Evolutionary conservation across 1,284 basidiomycete genomes (phyloP), one percentile per base, ranked within the genome.

Genomic region (Porogramme epimiltina): DNA sequence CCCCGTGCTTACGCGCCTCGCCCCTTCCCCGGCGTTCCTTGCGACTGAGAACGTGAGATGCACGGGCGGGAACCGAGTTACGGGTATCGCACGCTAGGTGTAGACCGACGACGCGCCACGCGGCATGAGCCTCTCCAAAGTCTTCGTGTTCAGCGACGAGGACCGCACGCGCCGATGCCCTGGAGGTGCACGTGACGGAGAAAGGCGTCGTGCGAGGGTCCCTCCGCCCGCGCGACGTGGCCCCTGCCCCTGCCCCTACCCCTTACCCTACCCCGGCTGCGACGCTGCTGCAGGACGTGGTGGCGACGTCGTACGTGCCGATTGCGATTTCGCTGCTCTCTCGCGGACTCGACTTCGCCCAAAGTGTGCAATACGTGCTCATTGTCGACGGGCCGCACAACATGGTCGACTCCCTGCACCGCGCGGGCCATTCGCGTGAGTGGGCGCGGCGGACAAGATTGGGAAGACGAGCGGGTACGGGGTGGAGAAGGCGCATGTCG

Each of bases 281-380:
- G 34, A 18, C 34, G 16, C 10, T 16, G 49, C 47, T 47, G 23
- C 58, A 58, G 33, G 56, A 60, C 44, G 48, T 56, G 16, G 63
- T 55, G 47, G 62, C 69, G 4, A 60, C 62, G 0, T 84, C 89
- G 15, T 79, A 87, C 51, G 85, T 95, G 24, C 76, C 96, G 60
- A 79, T 95, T 50, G 95, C 93, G 23, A 96, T 94, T 0, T 95
- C 93, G 10, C 76, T 96, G 20, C 84, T 96, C 25, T 93, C 92
- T n/a, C 83, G 94, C 16, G 94, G 93, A 2, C 78, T 96, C 10
- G 94, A 96, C 67, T 96, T 96, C 64, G 76, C 84, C 15, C 84
- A 91, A 0, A 72, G 74, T 3, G 84, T 95, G 59, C 77, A 79
- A 55, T 83, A 93, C 58, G 88, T 94, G 3, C 88, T 95, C 68